A percentile compares a stretch with the other conserved stretches of the same genome.
These are phyloP conservation scores for Cryoendolithus antarcticus DNA, from an alignment of 2,329 filamentous ascomycete species.

Conservation along the genomic window DNA sequence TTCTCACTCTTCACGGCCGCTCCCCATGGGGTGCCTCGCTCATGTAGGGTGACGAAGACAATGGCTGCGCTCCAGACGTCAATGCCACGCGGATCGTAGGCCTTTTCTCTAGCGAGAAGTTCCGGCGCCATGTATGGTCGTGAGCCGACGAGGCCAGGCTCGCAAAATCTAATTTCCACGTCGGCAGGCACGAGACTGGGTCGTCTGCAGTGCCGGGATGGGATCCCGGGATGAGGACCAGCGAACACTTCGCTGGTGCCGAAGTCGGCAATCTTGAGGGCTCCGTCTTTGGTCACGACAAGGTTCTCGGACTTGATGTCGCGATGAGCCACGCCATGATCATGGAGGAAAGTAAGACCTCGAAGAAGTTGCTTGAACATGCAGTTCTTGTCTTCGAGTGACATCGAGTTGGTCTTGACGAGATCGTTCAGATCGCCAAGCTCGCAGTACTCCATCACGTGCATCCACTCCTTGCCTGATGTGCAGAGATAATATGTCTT, in stretches of 20 bases:
- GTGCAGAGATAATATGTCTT: slow-evolving; percentile 64
- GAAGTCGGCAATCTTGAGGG: slow-evolving; percentile 85
- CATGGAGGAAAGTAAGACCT: slow-evolving; percentile 70
- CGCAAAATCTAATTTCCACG: slow-evolving; percentile 57
- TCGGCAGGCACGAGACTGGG: slow-evolving; percentile 61
- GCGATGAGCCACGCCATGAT: slow-evolving; percentile 74
- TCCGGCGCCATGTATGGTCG: slow-evolving; percentile 81
- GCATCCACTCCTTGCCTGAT: slow-evolving; percentile 63
- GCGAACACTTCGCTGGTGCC: slow-evolving; percentile 78
- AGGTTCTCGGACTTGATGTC: slow-evolving; percentile 87
- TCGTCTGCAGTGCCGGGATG: slow-evolving; percentile 27
- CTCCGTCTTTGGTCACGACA: slow-evolving; percentile 63
- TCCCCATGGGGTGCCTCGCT: slow-evolving; percentile 62
- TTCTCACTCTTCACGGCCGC: slow-evolving; percentile 21
- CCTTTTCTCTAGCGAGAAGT: slow-evolving; percentile 55
- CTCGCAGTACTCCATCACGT: slow-evolving; percentile 86
- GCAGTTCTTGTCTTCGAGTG: slow-evolving; percentile 58
- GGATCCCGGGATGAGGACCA: slow-evolving; percentile 65
- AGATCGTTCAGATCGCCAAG: slow-evolving; percentile 70
- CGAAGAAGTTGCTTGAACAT: slow-evolving; percentile 83
- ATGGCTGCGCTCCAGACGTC: slow-evolving; percentile 82
- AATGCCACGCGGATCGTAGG: slow-evolving; percentile 63
- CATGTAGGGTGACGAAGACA: slow-evolving; percentile 66
- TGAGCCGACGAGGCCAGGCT: slow-evolving; percentile 72
- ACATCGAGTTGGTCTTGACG: slow-evolving; percentile 57